Percentiles rank a stretch among this genome's conserved stretches.
Conservation (phyloP, 345 rosid species). For the Melastoma malabathricum region DNA sequence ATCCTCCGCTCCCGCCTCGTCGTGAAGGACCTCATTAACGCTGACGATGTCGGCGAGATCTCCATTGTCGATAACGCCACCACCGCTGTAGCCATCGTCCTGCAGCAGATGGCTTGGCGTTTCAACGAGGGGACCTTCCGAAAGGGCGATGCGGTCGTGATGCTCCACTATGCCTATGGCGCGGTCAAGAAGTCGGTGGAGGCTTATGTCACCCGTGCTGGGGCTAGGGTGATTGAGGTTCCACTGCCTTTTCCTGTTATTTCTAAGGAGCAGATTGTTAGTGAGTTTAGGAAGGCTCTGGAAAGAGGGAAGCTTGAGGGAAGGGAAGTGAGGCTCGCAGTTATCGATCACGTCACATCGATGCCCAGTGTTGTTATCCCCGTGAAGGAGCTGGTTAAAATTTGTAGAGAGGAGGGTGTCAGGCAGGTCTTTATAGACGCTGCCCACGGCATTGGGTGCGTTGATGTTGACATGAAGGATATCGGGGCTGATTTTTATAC, state of each 20-base stretch:
- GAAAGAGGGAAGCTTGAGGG: conserved; percentile 55
- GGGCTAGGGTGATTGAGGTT: conserved; percentile 78
- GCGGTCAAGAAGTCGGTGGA: conserved; percentile 82
- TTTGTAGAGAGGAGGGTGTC: conserved; percentile 82
- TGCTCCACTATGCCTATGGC: conserved; percentile 81
- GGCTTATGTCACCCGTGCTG: conserved; percentile 75
- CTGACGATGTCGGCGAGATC: conserved; percentile 53
- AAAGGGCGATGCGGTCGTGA: conserved; percentile 61
- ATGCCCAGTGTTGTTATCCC: conserved; percentile 90
- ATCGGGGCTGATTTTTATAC: conserved; percentile 91
- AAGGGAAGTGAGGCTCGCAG: conserved; percentile 59
- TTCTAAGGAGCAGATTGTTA: conserved; percentile 45
- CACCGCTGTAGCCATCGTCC: conserved; percentile 77
- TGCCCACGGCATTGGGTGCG: conserved; percentile 86
- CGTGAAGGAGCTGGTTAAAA: conserved; percentile 57
- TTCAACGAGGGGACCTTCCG: conserved; percentile 51
- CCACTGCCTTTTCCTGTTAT: conserved; percentile 70
- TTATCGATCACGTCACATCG: conserved; percentile 88
- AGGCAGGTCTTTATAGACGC: conserved; percentile 88
- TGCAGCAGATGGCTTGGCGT: conserved; percentile 57
- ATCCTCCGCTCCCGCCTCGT: conserved; percentile 40
- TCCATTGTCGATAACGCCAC: conserved; percentile 94
- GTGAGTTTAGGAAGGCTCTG: conserved; percentile 45
- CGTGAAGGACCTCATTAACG: conserved; percentile 50
- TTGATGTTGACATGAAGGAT: conserved; percentile 70